phyloP scores from a whole-genome alignment of 176 grass and related monocot genomes.

The Oryza glaberrima region DNA sequence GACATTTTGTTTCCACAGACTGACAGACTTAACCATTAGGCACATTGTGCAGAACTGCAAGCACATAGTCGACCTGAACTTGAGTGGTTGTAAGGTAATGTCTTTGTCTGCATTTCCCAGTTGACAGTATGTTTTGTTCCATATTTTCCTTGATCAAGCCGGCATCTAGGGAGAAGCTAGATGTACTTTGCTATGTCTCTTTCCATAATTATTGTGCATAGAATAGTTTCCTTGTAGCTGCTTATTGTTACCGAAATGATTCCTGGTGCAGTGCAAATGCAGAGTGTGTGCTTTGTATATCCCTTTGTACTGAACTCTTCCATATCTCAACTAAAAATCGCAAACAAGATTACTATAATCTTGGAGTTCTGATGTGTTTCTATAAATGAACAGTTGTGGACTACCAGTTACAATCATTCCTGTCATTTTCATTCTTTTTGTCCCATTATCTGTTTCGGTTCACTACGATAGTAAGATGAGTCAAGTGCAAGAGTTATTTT shows the following conservation, averaged over 20 bases:
- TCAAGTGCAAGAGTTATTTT: conserved; percentile 17
- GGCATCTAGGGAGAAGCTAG: not conserved
- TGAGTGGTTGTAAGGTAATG: conserved; percentile 95
- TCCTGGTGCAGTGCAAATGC: not conserved
- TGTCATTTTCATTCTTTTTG: conserved; percentile 21
- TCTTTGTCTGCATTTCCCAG: not conserved
- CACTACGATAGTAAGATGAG: not conserved
- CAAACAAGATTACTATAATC: not conserved
- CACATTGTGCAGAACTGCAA: conserved; percentile 73
- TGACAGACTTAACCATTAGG: conserved; percentile 66
- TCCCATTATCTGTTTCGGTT: conserved; percentile 13
- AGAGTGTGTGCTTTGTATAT: conserved; percentile 1
- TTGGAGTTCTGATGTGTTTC: not conserved
- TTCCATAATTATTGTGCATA: not conserved
- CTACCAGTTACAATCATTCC: not conserved
- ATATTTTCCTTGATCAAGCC: not conserved
- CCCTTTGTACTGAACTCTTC: not conserved
- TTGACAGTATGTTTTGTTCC: not conserved
- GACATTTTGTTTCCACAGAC: conserved; percentile 45
- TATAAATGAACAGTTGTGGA: not conserved
- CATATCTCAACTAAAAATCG: not conserved
- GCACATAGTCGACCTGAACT: conserved; percentile 69
- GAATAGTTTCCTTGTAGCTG: not conserved
- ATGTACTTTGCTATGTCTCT: not conserved
- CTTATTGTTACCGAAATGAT: conserved; percentile 1